These are phyloP conservation scores for Obelidium mucronatum DNA, from an alignment of 192 early-diverging fungal species.

Conservation along the genomic window DNA sequence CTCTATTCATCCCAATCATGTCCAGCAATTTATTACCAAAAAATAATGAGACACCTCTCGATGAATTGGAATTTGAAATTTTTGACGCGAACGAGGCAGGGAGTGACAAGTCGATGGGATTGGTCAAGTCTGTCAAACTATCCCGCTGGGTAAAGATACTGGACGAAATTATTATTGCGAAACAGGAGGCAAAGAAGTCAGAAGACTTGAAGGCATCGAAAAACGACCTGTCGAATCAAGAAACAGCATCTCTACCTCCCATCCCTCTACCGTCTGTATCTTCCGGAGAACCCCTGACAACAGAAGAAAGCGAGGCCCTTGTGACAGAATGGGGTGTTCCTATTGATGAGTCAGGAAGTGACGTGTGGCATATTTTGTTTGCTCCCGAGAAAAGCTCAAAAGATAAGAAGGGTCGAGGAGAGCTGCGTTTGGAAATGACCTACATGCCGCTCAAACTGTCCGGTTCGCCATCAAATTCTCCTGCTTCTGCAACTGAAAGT, in stretches of 20 bases:
- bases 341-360: conserved; percentile 38
- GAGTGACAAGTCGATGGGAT: conserved; percentile 76
- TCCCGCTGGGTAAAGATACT: conserved; percentile 57
- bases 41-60: conserved; percentile 39
- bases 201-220: too few species aligned
- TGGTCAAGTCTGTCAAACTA: conserved; percentile 45
- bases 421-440: conserved; percentile 24
- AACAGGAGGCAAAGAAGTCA: background rate
- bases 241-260: background rate
- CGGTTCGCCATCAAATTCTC: background rate
- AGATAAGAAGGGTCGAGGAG: conserved; percentile 2
- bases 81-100: conserved; percentile 79
- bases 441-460: conserved; percentile 10
- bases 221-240: background rate
- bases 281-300: conserved; percentile 25
- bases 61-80: conserved; percentile 80
- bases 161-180: conserved; percentile 7
- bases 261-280: background rate
- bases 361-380: conserved; percentile 41
- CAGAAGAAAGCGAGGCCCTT: conserved; percentile 45
- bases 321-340: conserved; percentile 62
- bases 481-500: background rate
- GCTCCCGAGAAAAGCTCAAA: background rate
- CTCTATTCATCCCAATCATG: conserved; percentile 75
- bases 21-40: conserved; percentile 49